Percentiles rank a stretch among this genome's conserved stretches.
Conservation (phyloP, 2,329 filamentous ascomycete species). For the Fusarium virguliforme region DNA sequence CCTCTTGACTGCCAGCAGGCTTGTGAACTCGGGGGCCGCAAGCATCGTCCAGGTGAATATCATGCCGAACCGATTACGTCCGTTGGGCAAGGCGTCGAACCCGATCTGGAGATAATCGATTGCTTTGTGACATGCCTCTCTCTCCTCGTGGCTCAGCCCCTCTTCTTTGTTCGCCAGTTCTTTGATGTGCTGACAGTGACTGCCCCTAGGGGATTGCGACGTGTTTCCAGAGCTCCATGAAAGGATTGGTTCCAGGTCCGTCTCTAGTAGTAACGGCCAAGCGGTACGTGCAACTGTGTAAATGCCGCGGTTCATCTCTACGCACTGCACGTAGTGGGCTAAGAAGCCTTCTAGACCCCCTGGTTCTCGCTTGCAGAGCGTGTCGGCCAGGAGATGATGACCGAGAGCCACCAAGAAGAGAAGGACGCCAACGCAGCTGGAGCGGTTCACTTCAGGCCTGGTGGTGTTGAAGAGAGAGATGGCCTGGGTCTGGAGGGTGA, state of each 20-base stretch:
- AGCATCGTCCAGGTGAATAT: slow-evolving; percentile 43
- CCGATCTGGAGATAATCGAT: slow-evolving; percentile 27
- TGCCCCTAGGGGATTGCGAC: background rate
- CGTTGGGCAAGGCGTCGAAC: slow-evolving; percentile 21
- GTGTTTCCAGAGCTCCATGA: slow-evolving; percentile 25
- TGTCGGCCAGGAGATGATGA: slow-evolving; percentile 34
- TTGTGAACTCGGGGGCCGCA: slow-evolving; percentile 12
- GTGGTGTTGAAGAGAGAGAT: slow-evolving; percentile 34
- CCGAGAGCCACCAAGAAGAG: slow-evolving; percentile 33
- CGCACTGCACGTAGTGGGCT: slow-evolving; percentile 17
- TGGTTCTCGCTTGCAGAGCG: background rate
- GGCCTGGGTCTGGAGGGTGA: slow-evolving; percentile 26
- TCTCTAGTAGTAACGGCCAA: slow-evolving; percentile 17
- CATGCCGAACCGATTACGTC: slow-evolving; percentile 14
- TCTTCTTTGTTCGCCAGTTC: background rate
- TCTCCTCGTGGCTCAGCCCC: background rate
- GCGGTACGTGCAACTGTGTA: slow-evolving; percentile 11
- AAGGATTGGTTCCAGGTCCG: slow-evolving; percentile 21
- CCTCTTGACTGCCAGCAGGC: background rate
- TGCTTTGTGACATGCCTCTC: background rate
- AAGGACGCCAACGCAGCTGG: slow-evolving; percentile 34
- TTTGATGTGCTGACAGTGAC: background rate
- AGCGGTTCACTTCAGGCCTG: background rate
- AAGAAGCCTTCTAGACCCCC: slow-evolving; percentile 14
- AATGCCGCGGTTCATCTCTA: slow-evolving; percentile 34